Evolutionary conservation across 73 alveolate species (phyloP).

Genomic region (Blepharisma japonicum): DNA sequence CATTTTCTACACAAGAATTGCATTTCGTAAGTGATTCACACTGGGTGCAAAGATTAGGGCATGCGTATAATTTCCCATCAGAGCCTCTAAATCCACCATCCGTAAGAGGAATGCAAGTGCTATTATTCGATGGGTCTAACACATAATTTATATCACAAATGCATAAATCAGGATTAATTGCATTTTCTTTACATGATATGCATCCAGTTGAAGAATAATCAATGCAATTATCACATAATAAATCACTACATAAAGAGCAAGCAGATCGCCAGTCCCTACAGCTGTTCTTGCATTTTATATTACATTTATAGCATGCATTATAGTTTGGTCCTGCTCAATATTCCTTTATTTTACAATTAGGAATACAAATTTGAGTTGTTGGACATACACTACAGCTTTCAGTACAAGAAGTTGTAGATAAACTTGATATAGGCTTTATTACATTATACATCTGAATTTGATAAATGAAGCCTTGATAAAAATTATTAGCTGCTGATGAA

Average conservation of each 20-base stretch:
- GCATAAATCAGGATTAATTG: neutral
- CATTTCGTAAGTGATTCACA: neutral
- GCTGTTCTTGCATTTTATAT: conserved; percentile 3
- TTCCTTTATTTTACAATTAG: neutral
- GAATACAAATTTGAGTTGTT: neutral
- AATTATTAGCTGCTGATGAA: neutral
- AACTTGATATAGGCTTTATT: neutral
- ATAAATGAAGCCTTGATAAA: neutral
- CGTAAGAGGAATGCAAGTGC: no score
- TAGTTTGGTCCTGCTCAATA: neutral
- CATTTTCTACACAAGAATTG: neutral
- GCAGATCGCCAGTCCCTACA: neutral
- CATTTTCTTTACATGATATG: neutral
- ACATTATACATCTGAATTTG: neutral
- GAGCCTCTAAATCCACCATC: no score
- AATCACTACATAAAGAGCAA: neutral
- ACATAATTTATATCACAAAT: no score
- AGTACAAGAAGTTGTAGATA: neutral
- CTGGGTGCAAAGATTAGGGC: no score
- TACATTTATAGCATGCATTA: neutral
- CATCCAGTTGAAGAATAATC: neutral
- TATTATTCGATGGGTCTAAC: no score
- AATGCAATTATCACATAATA: neutral
- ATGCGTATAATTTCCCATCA: no score
- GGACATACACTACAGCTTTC: neutral